These are phyloP conservation scores for Mucor piriformis DNA, from an alignment of 371 early-diverging fungal species.

Conservation along the genomic window DNA sequence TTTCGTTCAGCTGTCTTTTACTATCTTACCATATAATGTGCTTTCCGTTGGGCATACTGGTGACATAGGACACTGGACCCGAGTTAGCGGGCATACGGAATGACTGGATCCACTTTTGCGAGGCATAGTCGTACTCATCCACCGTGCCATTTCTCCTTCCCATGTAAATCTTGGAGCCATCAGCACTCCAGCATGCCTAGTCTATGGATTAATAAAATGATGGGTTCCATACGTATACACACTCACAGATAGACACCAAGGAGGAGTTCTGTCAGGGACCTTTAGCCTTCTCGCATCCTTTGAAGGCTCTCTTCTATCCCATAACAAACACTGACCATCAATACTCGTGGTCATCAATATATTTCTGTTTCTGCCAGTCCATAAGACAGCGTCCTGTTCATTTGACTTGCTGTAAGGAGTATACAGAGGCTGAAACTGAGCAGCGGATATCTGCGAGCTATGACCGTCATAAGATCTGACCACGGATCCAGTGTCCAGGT, in stretches of 20 bases:
- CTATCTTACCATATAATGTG: slow-evolving; percentile 80
- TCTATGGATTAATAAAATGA: background rate
- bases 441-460: slow-evolving; percentile 79
- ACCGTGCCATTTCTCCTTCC: slow-evolving; percentile 85
- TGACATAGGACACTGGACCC: slow-evolving; percentile 86
- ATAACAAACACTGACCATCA: slow-evolving; percentile 81
- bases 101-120: slow-evolving; percentile 67
- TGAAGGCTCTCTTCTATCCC: slow-evolving; percentile 78
- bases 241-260: slow-evolving; percentile 84
- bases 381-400: slow-evolving; percentile 1
- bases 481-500: slow-evolving; percentile 79
- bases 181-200: slow-evolving; percentile 85
- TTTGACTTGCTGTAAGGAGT: slow-evolving; percentile 26
- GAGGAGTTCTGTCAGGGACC: slow-evolving; percentile 76
- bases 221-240: too few relatives aligned
- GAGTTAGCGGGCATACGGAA: slow-evolving; percentile 88
- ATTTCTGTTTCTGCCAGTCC: slow-evolving; percentile 42
- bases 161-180: slow-evolving; percentile 73
- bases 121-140: slow-evolving; percentile 86
- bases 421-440: slow-evolving; percentile 70
- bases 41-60: slow-evolving; percentile 77
- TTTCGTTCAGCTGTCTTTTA: background rate
- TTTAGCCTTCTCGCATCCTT: slow-evolving; percentile 57
- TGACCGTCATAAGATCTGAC: slow-evolving; percentile 75
- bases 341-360: slow-evolving; percentile 80